Base-by-base conservation (phyloP, 2,329 filamentous ascomycete genomes). In the Biscogniauxia mediterranea region DNA sequence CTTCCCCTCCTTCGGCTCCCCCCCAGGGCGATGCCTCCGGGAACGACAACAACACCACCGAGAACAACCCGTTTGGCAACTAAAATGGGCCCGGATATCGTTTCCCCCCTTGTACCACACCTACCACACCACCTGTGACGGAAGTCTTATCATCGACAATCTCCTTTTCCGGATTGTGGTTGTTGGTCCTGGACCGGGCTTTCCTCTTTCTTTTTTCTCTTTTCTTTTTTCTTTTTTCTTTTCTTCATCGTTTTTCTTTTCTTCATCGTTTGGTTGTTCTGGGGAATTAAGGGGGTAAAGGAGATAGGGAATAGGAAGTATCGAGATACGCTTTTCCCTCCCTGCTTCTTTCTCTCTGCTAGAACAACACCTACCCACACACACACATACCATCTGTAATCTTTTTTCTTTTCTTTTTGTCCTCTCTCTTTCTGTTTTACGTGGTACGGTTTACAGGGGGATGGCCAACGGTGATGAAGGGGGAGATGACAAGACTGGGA, bases 1-100 rank as follows among this genome's bases (percentile, higher is more conserved):
- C 28, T 32, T 32, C 28, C 38, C 38, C 60, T 55, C 49, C 61
- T 13, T 60, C 63, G 59, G 50, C 53, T 15, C 38, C 56, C 46
- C 38, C 56, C 46, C 49, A 28, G 53, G 21, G 51, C 54, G 15
- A 49, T 11, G 15, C 17, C 52, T 52, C 58, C 32, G 32, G 21
- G 51, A 56, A 53, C 9, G 46, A 17, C 28, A 26, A 28, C n/a
- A 52, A 46, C 54, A 17, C 21, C 52, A 56, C 42, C 21, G n/a
- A 28, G 11, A 21, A 26, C 49, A n/a, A n/a, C 15, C 46, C 20
- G 17, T 51, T 32, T 20, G 6, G 19, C 56, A 55, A 55, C 57
- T 53, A 52, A 58, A 58, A n/a, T 13, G 11, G 38, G 15, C 17
- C 51, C 38, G 38, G 38, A 6, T 11, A 9, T 32, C 28, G 28